Evolutionary conservation across 805 yeast genomes (phyloP), one percentile per base, ranked within the genome.

Genomic region (Candida succiphila): DNA sequence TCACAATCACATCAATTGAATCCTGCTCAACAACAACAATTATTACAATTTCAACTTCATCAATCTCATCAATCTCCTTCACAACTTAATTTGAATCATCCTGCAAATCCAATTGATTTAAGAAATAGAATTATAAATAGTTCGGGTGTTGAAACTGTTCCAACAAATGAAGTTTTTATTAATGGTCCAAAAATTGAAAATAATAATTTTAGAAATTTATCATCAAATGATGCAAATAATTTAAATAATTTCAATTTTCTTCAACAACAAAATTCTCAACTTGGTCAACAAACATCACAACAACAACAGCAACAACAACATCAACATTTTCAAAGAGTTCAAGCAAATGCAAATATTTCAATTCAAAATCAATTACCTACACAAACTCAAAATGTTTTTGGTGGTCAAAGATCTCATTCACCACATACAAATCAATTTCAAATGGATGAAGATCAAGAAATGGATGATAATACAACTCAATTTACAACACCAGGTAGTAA

Each of bases 111-210:
- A 21, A 21, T 21, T 8, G 10, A 8, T 8, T 10, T 10, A 21
- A 21, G 10, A 8, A 21, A 21, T 21, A 48, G 69, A 39, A 67
- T 65, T 3, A 61, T 72, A 40, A 79, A 75, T 47, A 75, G 72
- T 48, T 63, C 74, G 33, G 49, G 49, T 13, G 75, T 84, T 65
- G 96, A 87, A 48, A 83, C 94, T 1, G 96, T 88, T 3, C 76
- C 92, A 7, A 89, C 96, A 14, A 88, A 83, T 45, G 96, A 88
- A 54, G 96, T 88, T 39, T 88, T 88, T 51, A 63, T 88, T 45
- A 41, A 32, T 16, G 35, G 42, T 29, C 45, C 42, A 32, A 22
- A 29, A 16, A 37, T 33, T 28, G 30, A 32, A 10, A 33, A 22
- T 22, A 17, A 26, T 19, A 25, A n/a, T 33, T 33, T 22, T 35